Evolutionary conservation across 805 yeast genomes (phyloP).

Genomic region (Cyberlindnera bimundalis): DNA sequence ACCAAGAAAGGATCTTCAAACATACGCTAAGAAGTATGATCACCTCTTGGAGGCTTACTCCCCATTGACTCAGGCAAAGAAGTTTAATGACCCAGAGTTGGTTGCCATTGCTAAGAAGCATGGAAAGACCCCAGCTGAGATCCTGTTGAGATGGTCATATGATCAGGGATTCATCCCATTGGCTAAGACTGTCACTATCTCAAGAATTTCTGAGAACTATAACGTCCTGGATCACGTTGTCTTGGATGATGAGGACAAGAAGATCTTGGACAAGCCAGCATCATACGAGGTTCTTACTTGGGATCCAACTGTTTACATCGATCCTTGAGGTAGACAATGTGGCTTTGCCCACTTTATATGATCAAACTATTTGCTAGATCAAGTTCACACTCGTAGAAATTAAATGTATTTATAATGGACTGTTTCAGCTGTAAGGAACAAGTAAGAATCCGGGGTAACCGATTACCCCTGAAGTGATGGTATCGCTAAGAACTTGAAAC

Average conservation of each 20-base stretch:
- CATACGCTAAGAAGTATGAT: slow-evolving; percentile 20
- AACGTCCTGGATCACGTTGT: slow-evolving; percentile 20
- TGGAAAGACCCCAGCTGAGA: slow-evolving; percentile 19
- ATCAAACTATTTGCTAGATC: too few relatives aligned
- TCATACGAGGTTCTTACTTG: slow-evolving; percentile 21
- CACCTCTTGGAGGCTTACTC: slow-evolving; percentile 23
- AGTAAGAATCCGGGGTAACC: too few relatives aligned
- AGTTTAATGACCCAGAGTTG: slow-evolving; percentile 22
- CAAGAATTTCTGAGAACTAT: slow-evolving; percentile 20
- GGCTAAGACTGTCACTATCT: slow-evolving; percentile 20
- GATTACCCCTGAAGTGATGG: too few relatives aligned
- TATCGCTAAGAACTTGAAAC: too few relatives aligned
- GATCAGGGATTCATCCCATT: slow-evolving; percentile 24
- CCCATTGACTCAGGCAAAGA: slow-evolving; percentile 25
- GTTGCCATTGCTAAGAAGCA: slow-evolving; percentile 22
- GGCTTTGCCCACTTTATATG: too few relatives aligned
- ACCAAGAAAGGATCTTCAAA: slow-evolving; percentile 26
- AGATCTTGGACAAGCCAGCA: slow-evolving; percentile 19
- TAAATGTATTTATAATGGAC: too few relatives aligned
- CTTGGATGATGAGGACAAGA: slow-evolving; percentile 22
- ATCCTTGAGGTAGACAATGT: slow-evolving; percentile 1
- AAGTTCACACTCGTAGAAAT: too few relatives aligned
- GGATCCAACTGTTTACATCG: slow-evolving; percentile 19
- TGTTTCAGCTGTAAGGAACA: too few relatives aligned
- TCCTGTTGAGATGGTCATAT: slow-evolving; percentile 24